Evolutionary conservation across 2,329 filamentous ascomycete genomes (phyloP).

Genomic region (Fusarium odoratissimum): DNA sequence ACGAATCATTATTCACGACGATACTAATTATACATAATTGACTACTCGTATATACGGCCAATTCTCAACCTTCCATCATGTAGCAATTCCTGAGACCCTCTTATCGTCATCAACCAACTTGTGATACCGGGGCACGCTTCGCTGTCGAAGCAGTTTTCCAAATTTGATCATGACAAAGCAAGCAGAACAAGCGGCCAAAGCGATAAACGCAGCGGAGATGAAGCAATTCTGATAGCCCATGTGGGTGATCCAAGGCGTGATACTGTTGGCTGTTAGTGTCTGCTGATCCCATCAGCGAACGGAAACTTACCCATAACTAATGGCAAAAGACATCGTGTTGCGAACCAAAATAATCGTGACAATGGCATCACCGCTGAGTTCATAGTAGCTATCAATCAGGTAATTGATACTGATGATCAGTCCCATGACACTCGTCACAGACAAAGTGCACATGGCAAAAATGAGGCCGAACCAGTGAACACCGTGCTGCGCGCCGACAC

Average conservation of each 20-base stretch:
- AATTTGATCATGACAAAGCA: slow-evolving; percentile 61
- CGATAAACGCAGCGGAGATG: slow-evolving; percentile 55
- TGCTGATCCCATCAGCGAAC: fast-evolving
- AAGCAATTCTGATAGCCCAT: slow-evolving; percentile 58
- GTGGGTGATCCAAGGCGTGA: slow-evolving; percentile 57
- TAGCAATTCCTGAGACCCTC: neutral
- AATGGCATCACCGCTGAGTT: slow-evolving; percentile 54
- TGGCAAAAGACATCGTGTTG: slow-evolving; percentile 53
- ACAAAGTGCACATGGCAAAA: slow-evolving; percentile 53
- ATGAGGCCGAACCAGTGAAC: slow-evolving; percentile 58
- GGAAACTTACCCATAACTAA: slow-evolving; percentile 46
- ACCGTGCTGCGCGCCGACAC: slow-evolving; percentile 50
- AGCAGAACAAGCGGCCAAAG: slow-evolving; percentile 52
- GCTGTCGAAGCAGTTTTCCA: slow-evolving; percentile 50
- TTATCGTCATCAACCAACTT: slow-evolving; percentile 26
- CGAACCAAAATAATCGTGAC: slow-evolving; percentile 55
- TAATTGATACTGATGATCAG: slow-evolving; percentile 54
- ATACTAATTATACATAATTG: slow-evolving; percentile 8
- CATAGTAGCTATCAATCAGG: slow-evolving; percentile 55
- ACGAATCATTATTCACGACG: slow-evolving; percentile 8
- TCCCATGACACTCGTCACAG: slow-evolving; percentile 51
- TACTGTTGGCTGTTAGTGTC: slow-evolving; percentile 48
- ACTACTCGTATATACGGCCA: neutral
- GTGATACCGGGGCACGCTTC: slow-evolving; percentile 27
- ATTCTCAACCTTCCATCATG: neutral